Evolutionary conservation across 2,329 filamentous ascomycete species (phyloP).

Genomic region (Periglandula ipomoeae): DNA sequence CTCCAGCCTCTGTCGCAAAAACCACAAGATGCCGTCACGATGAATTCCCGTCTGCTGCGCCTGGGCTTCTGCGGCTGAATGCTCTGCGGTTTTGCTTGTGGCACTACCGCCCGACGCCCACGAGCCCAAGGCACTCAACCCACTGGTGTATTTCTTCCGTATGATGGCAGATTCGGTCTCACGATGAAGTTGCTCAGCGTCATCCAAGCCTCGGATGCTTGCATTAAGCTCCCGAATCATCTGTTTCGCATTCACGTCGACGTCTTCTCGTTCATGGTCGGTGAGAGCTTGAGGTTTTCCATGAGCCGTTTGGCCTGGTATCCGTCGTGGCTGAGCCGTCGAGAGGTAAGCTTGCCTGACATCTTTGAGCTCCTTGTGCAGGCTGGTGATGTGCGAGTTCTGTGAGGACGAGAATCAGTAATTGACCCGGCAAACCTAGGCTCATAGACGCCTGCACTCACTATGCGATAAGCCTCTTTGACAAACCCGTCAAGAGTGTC

Average conservation of each 20-base stretch:
- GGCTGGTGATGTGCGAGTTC: constrained; percentile 77
- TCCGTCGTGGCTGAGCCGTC: constrained; percentile 55
- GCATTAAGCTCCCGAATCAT: constrained; percentile 78
- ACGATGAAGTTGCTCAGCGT: constrained; percentile 73
- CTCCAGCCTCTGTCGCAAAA: constrained; percentile 66
- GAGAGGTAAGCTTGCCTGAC: constrained; percentile 90
- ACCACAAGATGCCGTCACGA: constrained; percentile 77
- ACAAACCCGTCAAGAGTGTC: constrained; percentile 73
- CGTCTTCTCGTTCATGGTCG: constrained; percentile 72
- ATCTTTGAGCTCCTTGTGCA: constrained; percentile 69
- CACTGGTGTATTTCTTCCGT: constrained; percentile 57
- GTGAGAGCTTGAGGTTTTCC: constrained; percentile 52
- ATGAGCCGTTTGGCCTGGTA: constrained; percentile 37
- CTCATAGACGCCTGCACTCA: constrained; percentile 32
- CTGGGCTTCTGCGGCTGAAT: constrained; percentile 61
- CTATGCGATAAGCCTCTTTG: constrained; percentile 89
- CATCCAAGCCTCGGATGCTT: constrained; percentile 69
- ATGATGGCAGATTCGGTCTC: constrained; percentile 65
- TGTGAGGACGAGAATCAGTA: constrained; percentile 25
- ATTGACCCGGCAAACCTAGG: too few relatives aligned
- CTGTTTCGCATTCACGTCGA: constrained; percentile 79
- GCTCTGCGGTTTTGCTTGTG: constrained; percentile 49
- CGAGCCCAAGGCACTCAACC: constrained; percentile 53
- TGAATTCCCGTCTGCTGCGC: constrained; percentile 59
- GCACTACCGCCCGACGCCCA: constrained; percentile 55